These are phyloP conservation scores for Bolboschoenus planiculmis DNA, from an alignment of 176 grass and related monocot species.

Conservation along the genomic window DNA sequence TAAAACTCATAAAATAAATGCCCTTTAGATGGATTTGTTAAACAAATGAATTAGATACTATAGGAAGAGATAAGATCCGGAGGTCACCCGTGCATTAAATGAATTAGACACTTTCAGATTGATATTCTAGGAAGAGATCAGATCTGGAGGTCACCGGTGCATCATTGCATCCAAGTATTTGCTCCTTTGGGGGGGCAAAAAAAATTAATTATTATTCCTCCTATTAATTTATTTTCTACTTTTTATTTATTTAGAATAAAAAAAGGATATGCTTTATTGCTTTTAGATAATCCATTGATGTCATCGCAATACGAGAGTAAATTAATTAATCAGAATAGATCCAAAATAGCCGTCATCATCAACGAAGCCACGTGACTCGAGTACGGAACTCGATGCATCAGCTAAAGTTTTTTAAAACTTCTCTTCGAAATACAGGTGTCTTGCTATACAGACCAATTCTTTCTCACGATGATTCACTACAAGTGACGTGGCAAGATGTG, in stretches of 20 bases:
- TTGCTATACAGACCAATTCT: background rate
- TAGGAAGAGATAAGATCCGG: background rate
- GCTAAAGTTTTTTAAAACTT: background rate
- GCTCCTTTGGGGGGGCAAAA: too few relatives aligned
- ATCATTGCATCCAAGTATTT: background rate
- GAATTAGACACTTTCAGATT: background rate
- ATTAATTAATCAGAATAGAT: background rate
- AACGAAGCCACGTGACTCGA: background rate
- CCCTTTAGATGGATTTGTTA: background rate
- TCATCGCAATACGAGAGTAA: background rate
- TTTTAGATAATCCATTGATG: background rate
- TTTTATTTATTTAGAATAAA: background rate
- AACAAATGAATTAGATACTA: background rate
- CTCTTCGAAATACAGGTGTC: background rate
- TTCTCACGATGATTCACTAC: background rate
- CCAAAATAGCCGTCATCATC: background rate
- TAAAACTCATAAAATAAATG: background rate
- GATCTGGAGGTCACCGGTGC: background rate
- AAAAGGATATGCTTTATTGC: too few relatives aligned
- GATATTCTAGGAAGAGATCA: background rate
- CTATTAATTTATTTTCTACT: background rate
- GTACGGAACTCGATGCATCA: background rate
- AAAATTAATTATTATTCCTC: too few relatives aligned
- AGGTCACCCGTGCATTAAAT: background rate
- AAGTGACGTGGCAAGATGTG: background rate